A percentile compares a stretch with the other conserved stretches of the same genome.
Evolutionary conservation across 1,139 yeast species (phyloP).

Genomic region (Torulaspora globosa): DNA sequence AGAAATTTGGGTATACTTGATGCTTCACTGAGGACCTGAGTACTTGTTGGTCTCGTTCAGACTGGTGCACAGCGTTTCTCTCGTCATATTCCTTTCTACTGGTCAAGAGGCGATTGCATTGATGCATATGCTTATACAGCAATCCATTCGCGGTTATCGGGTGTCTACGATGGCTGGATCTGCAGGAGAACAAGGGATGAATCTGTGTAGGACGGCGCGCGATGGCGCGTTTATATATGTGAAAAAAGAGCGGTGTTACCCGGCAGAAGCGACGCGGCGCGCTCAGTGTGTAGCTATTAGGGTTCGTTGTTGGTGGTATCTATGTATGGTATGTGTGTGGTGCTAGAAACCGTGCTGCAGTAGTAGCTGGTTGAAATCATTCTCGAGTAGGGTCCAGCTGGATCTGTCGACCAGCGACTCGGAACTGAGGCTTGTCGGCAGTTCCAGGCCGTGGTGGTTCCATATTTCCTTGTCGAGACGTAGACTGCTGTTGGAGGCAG

Average conservation of each 20-base stretch:
- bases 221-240: neutral
- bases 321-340: too few relatives aligned
- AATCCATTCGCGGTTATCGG: neutral
- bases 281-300: slow-evolving; percentile 1
- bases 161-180: neutral
- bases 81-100: slow-evolving; percentile 30
- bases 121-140: slow-evolving; percentile 1
- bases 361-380: slow-evolving; percentile 9
- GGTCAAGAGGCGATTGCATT: neutral
- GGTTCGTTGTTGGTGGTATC: neutral
- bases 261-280: neutral
- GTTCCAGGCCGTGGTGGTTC: slow-evolving; percentile 6
- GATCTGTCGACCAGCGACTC: slow-evolving; percentile 6
- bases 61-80: slow-evolving; percentile 41
- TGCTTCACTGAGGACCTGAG: slow-evolving; percentile 35
- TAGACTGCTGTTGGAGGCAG: slow-evolving; percentile 6
- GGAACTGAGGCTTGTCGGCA: slow-evolving; percentile 4
- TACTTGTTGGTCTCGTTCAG: slow-evolving; percentile 30
- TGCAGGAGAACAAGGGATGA: too few relatives aligned
- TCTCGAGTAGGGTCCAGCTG: slow-evolving; percentile 9
- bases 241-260: neutral
- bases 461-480: slow-evolving; percentile 10
- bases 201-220: neutral
- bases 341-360: slow-evolving; percentile 11
- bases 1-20: slow-evolving; percentile 40